Evolutionary conservation across 371 early-diverging fungal genomes (phyloP), one percentile per base, ranked within the genome.

Genomic region (Capillidium heterosporum): DNA sequence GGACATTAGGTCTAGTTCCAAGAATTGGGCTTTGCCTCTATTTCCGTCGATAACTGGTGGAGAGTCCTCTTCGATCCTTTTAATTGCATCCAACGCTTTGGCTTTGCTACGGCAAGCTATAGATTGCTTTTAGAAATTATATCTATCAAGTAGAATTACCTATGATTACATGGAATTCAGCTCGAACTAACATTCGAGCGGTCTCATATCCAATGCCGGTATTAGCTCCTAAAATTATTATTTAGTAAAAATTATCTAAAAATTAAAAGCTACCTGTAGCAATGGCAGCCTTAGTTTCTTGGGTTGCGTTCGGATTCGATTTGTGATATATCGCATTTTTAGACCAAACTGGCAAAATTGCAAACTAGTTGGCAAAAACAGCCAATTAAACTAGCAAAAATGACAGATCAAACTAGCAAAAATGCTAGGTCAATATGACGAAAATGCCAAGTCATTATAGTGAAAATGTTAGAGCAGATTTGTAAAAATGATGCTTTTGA

Each of bases 1-100:
- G 42, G 43, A 42, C 2, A 64, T 65, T 8, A 63, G 59, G 8
- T 60, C 65, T 48, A 57, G 63, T 32, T 41, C 55, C 4, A 57
- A 43, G 17, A 59, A 61, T 28, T 65, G 60, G 21, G 60, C 51
- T 56, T 59, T 66, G 62, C 44, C 23, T 19, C 19, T 44, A 44
- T 7, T 10, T 19, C 44, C 44, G 15, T 35, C 35, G 35, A 35
- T 13, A 7, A 63, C 64, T 31, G 63, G 56, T 23, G 63, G 62
- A 13, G 56, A 62, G 27, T 58, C 59, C 57, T 47, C 44, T 15
- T 39, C 31, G 15, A 44, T 42, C 15, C 56, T 60, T 53, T 59
- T 55, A 0, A 46, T 47, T n/a, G 52, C 55, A 1, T 41, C 58
- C 58, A 60, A 52, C 19, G 61, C 40, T 58, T 61, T 53, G 59